Evolutionary conservation across 495 filamentous ascomycete species (phyloP).

Genomic region (Trichoderma asperelloides): DNA sequence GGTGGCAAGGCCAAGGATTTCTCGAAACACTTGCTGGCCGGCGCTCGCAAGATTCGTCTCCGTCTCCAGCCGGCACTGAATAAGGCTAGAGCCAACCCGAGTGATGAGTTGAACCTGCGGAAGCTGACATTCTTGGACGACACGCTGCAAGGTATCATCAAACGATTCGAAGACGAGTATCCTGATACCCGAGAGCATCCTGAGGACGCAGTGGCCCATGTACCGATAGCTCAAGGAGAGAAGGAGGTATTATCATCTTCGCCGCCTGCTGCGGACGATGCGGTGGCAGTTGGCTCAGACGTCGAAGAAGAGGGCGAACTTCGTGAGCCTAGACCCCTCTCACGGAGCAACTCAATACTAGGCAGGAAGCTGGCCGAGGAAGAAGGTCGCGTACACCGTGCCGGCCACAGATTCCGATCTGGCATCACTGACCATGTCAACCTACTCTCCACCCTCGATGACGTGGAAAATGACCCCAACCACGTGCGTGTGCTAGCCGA

Average conservation of each 20-base stretch:
- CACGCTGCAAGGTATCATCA: conserved; percentile 82
- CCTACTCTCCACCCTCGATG: conserved; percentile 30
- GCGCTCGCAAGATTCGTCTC: conserved; percentile 77
- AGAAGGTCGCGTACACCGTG: conserved; percentile 80
- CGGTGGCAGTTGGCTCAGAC: conserved; percentile 26
- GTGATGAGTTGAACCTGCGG: conserved; percentile 28
- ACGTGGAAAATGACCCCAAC: conserved; percentile 43
- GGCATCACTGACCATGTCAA: conserved; percentile 40
- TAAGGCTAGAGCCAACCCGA: conserved; percentile 49
- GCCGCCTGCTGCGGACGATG: conserved; percentile 24
- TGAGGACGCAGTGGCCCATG: conserved; percentile 16
- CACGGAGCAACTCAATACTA: conserved; percentile 67
- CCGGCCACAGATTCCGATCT: conserved; percentile 70
- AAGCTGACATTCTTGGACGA: conserved; percentile 76
- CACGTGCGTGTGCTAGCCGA: conserved; percentile 50
- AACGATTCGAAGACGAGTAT: conserved; percentile 91
- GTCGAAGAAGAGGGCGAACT: conserved; percentile 30
- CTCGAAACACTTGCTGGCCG: conserved; percentile 77
- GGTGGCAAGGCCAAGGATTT: conserved; percentile 75
- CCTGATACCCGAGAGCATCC: conserved; percentile 66
- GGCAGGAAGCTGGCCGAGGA: conserved; percentile 74
- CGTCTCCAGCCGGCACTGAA: conserved; percentile 77
- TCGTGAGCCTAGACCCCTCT: conserved; percentile 35
- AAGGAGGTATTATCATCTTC: conserved; percentile 32
- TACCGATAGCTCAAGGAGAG: conserved; percentile 11